phyloP scores from a whole-genome alignment of 1,284 basidiomycete genomes.

The Naganishia liquefaciens region DNA sequence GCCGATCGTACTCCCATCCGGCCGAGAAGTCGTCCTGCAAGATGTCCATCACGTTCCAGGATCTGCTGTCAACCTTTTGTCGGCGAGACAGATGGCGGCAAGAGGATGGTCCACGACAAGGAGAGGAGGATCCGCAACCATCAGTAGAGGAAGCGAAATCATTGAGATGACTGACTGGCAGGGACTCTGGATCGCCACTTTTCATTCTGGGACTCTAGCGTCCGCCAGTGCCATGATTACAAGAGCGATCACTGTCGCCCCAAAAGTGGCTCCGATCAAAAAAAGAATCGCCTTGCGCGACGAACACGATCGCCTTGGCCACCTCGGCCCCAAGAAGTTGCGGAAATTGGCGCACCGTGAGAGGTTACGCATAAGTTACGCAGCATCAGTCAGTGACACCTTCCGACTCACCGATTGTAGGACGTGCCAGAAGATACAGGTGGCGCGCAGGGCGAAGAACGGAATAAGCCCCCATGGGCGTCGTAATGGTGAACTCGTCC shows the following conservation, averaged over 20 bases:
- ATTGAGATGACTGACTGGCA: background rate
- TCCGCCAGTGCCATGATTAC: background rate
- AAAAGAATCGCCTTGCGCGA: background rate
- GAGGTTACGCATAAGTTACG: slow-evolving; percentile 1
- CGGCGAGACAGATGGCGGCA: slow-evolving; percentile 1
- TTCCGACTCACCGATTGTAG: slow-evolving; percentile 29
- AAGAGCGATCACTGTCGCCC: background rate
- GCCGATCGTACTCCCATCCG: background rate
- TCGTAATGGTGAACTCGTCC: slow-evolving; percentile 36
- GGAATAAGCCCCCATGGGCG: slow-evolving; percentile 3
- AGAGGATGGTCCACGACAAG: background rate
- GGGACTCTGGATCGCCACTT: background rate
- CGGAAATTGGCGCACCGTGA: background rate
- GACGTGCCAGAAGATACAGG: slow-evolving; percentile 29
- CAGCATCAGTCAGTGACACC: background rate
- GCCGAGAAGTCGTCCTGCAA: background rate
- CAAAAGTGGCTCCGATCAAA: too few relatives aligned
- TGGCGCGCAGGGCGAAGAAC: background rate
- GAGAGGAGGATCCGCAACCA: background rate
- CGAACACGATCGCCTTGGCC: background rate
- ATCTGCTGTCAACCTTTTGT: background rate
- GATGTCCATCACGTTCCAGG: background rate
- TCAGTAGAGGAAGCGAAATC: background rate
- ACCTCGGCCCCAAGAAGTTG: background rate
- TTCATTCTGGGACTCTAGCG: background rate